Evolutionary conservation across 441 rosid genomes (phyloP), one percentile per base, ranked within the genome.

Genomic region (Gossypium lobatum): DNA sequence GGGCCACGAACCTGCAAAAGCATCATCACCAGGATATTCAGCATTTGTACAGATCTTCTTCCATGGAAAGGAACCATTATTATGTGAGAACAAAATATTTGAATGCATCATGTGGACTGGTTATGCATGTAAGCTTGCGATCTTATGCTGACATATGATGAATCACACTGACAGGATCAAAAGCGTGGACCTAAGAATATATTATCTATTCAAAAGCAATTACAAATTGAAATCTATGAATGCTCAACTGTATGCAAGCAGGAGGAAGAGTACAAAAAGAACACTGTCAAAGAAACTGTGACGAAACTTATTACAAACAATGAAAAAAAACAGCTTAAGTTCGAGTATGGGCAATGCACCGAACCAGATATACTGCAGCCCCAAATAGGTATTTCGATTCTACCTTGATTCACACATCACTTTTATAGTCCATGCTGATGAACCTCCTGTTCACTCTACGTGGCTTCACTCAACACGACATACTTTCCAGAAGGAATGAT

Each of bases 1-100:
- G 98, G 98, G 11, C 97, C 95, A 0, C 97, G 97, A 73, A 92
- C 97, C 97, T 92, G 80, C 78, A 78, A 50, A 54, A 57, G 21
- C 39, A 74, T 58, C 14, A 31, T 45, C 23, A 26, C 60, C 21
- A n/a, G 39, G 39, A 6, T 2, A 14, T 59, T 9, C 61, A 60
- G n/a, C 2, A 6, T 17, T 17, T 10, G 23, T 16, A 72, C 16
- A 39, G 3, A n/a, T 37, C 37, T n/a, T 11, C 10, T 25, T 9
- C 28, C 53, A 26, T 25, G 13, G 8, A 67, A 48, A 67, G 61
- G 28, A 20, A 57, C 28, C 28, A 20, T 9, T 57, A 57, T 57
- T 1, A 57, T 3, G 6, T 20, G 14, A 57, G 39, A 67, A 67
- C 10, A 23, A 20, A 20, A 6, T 9, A 68, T 16, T 16, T 28